Evolutionary conservation across 768 basidiomycete genomes (phyloP), one percentile per base, ranked within the genome.

Genomic region (Trametes coccinea): DNA sequence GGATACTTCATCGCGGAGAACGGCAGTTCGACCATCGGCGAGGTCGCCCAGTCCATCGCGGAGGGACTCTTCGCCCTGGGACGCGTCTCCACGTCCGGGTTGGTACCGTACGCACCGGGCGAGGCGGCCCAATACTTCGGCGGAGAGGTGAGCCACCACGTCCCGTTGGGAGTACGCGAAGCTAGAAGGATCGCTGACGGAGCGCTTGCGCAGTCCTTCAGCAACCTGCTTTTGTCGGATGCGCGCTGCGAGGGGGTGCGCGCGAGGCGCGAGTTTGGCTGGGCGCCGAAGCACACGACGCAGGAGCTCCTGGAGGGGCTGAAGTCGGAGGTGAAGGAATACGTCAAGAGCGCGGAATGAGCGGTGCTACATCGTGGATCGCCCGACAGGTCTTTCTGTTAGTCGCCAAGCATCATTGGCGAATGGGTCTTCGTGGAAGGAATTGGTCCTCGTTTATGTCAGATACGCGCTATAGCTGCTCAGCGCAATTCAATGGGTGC

Each of bases 231-330:
- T 16, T 60, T 53, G 33, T 52, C 69, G 8, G 69, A 70, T 61
- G 66, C 69, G 14, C 68, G 69, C 5, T 63, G 59, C 40, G 61
- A 68, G n/a, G 69, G 59, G 4, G 67, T 64, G 6, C 72, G 81
- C 55, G 74, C 76, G 0, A 73, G 73, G 44, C 48, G 73, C 13
- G 68, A 70, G 8, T 64, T 85, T 51, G 84, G 84, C 11, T 85
- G 84, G 84, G 77, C 77, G 51, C 82, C 85, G 11, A 76, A 66
- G 56, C 76, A 77, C 64, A 77, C 71, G 6, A 81, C 77, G 10
- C 66, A 76, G 53, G 83, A 85, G 67, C 76, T 85, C 71, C 63
- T 85, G n/a, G 72, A 69, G 27, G 80, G 78, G 59, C 75, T 86
- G 43, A 73, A 75, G 51, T 66, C 71, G 3, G 82, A 84, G 67